Base-by-base conservation (phyloP, 208 protist species). In the Phytomonas francai region DNA sequence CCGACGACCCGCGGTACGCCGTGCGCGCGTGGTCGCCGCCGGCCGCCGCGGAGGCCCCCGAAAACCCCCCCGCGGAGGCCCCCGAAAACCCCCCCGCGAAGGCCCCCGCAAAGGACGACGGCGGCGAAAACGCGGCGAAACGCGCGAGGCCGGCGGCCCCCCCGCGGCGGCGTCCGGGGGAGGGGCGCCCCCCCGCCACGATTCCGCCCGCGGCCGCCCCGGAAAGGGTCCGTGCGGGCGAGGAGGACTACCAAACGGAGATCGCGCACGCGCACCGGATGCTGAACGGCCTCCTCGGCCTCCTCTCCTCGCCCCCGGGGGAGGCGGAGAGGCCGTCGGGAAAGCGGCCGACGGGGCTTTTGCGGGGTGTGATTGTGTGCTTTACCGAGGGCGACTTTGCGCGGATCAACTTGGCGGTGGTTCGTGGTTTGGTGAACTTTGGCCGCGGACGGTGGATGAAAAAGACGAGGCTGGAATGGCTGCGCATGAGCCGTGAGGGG, bases 311-410 rank as follows among this genome's bases (percentile, higher is more conserved):
- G 58, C 28, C 63, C 27, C 29, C 8, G 3, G 31, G 27, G 25
- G 27, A 11, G 58, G 31, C 12, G 36, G 25, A 1, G 25, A 9
- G 51, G 4, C 36, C 34, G n/a, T 39, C 25, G 32, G 8, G 31
- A 28, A 34, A 54, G 63, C 32, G 31, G n/a, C 32, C 25, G 36
- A n/a, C 14, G 34, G 27, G 59, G 19, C 39, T 63, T 5, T 27
- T 76, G 42, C 33, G 42, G 29, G 49, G 66, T 11, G 74, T 65
- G 42, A 25, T 54, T 49, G 72, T 92, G 63, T 94, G 89, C 71
- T 87, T 91, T 45, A 59, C 87, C n/a, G 84, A 92, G 14, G 77
- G 80, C 30, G 80, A 88, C 1, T 94, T 85, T 70, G 73, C 76
- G 11, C 81, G 86, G 12, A 67, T 82, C 8, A 83, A 87, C 29